Evolutionary conservation across 495 filamentous ascomycete genomes (phyloP).

Genomic region (Penicillium egyptiacum): DNA sequence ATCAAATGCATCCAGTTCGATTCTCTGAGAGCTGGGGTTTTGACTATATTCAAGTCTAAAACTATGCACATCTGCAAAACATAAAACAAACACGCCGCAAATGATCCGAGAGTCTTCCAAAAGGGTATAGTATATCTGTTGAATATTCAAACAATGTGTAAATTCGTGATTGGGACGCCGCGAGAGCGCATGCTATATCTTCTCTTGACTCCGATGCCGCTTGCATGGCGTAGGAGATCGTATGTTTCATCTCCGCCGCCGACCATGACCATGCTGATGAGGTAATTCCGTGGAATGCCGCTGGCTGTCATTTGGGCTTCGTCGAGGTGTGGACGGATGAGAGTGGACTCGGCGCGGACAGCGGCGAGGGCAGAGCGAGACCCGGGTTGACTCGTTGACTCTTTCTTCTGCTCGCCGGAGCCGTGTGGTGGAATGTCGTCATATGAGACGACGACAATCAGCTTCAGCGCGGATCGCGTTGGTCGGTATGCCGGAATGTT

Average conservation of each 20-base stretch:
- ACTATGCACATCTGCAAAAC: neutral
- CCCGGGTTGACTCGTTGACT: neutral
- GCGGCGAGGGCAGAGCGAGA: constrained; percentile 35
- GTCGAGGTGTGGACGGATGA: constrained; percentile 76
- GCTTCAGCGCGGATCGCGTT: constrained; percentile 58
- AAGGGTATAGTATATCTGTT: constrained; percentile 9
- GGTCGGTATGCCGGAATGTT: constrained; percentile 79
- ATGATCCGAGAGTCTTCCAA: neutral
- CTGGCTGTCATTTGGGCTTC: constrained; percentile 66
- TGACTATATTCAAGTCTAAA: constrained; percentile 11
- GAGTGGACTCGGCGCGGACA: constrained; percentile 39
- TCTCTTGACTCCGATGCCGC: constrained; percentile 68
- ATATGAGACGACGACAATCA: constrained; percentile 79
- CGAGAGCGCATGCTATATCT: constrained; percentile 80
- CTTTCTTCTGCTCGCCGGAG: neutral
- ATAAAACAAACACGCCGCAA: neutral
- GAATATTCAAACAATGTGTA: constrained; percentile 62
- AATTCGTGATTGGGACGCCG: constrained; percentile 74
- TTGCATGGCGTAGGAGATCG: constrained; percentile 58
- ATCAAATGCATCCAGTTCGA: neutral
- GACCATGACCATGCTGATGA: constrained; percentile 83
- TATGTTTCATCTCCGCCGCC: constrained; percentile 70
- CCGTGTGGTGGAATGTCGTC: constrained; percentile 34
- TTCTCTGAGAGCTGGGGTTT: neutral
- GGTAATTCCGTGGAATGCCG: constrained; percentile 69